phyloP scores from a whole-genome alignment of 306 rosid genomes.

The Mimosa pudica region DNA sequence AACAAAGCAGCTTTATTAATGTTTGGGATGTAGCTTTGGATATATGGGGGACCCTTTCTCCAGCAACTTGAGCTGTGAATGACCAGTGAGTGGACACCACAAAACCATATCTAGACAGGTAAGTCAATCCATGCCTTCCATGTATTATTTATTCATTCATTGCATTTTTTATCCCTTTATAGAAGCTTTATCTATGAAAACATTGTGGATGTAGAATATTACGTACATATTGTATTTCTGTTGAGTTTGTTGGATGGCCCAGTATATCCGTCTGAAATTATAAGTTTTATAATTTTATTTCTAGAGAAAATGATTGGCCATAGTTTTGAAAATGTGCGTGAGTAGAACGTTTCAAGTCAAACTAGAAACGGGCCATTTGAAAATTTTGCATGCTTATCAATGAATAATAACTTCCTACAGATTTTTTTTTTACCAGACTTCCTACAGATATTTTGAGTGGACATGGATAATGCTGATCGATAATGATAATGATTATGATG shows the following conservation, averaged over 20 bases:
- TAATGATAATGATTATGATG: background rate
- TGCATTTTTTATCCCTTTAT: background rate
- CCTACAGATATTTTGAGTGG: background rate
- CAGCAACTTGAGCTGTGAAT: conserved; percentile 1
- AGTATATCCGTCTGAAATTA: background rate
- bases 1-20: background rate
- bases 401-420: background rate
- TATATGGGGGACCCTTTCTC: background rate
- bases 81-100: background rate
- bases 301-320: background rate
- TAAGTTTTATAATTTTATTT: background rate
- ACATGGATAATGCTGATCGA: background rate
- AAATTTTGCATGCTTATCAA: background rate
- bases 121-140: background rate
- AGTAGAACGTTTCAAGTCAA: background rate
- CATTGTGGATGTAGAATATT: background rate
- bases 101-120: background rate
- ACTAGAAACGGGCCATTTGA: background rate
- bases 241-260: background rate
- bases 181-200: background rate
- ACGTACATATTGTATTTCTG: background rate
- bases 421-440: background rate
- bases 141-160: background rate
- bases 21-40: background rate
- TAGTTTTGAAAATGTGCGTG: background rate